Percentiles rank a stretch among this genome's conserved stretches.
phyloP scores from a whole-genome alignment of 2,329 filamentous ascomycete genomes.

The Colletotrichum liriopes region DNA sequence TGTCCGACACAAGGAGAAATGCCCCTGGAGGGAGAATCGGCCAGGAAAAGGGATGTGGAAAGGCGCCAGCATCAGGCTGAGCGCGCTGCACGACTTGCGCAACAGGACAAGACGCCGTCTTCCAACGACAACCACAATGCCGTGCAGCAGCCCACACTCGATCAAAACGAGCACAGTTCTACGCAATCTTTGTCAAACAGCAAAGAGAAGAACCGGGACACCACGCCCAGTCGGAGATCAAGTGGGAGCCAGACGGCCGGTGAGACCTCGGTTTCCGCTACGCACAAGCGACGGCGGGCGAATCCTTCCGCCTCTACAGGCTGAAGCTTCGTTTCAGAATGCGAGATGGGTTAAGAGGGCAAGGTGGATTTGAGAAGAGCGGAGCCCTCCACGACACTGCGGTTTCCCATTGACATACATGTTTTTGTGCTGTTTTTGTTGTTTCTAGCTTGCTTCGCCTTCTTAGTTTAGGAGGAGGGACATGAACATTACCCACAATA shows the following conservation, averaged over 20 bases:
- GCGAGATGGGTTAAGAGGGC: not conserved
- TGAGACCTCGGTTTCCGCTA: not conserved
- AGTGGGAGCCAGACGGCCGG: not conserved
- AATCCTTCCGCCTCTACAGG: not conserved
- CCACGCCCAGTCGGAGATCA: not conserved
- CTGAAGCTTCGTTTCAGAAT: too few relatives aligned
- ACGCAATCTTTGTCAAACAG: too few relatives aligned
- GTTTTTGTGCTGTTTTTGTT: not conserved
- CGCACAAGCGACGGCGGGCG: not conserved
- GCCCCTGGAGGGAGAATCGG: not conserved
- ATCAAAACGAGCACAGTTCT: too few relatives aligned
- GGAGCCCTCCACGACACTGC: not conserved
- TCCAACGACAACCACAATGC: not conserved
- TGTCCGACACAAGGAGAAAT: not conserved
- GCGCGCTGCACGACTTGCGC: not conserved
- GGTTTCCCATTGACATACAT: not conserved
- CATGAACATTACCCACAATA: too few relatives aligned
- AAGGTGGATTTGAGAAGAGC: not conserved
- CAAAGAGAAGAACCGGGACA: not conserved
- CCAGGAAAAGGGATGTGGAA: not conserved
- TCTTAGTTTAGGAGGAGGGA: too few relatives aligned
- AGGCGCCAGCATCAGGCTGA: not conserved
- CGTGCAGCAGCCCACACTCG: not conserved
- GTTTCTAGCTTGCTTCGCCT: not conserved
- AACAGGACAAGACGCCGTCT: not conserved